Base-by-base conservation (phyloP, 2,329 filamentous ascomycete genomes). In the Parafenestella ontariensis region DNA sequence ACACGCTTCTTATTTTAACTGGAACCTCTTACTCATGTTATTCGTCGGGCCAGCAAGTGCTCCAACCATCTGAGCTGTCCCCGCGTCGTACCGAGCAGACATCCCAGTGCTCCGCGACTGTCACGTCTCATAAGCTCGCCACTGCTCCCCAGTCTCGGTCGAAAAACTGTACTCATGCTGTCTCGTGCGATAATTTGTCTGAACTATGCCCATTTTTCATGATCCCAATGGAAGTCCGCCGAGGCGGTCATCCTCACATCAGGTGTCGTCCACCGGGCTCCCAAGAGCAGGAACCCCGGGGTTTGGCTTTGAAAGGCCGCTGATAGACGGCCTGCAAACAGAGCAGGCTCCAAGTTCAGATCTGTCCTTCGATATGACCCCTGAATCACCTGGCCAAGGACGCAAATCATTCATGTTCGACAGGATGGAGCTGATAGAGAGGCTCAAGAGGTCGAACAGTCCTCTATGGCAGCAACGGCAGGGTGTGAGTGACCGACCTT, bases 371-470 rank as follows among this genome's bases (percentile, higher is more conserved):
- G 60, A 56, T 13, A 46, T 52, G 43, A 54, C 64, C 26, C 29
- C 58, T 31, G 56, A 61, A 18, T 51, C 54, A 26, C 70, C 69
- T 17, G 64, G 53, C 31, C 65, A 66, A 33, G 58, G 51, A 23
- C 57, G 56, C 40, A 70, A 62, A 50, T 59, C 72, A n/a, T 51
- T 61, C 15, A 56, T 60, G 37, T 67, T 78, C 42, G 87, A 92
- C 72, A 85, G 93, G 60, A 86, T 87, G 52, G 89, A 93, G 74
- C 80, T 96, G 65, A 97, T 98, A 52, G 86, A 92, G 75, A 85
- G 88, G 61, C 83, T 97, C 62, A 97, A 97, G 78, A 86, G 85
- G 73, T 87, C 87, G 28, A 87, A 92, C 76, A 89, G 86, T 68
- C 88, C 90, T 33, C 85, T 86, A 4, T 95, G 91, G 91, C 80